Evolutionary conservation across 176 grass and related monocot genomes (phyloP).

Genomic region (Musa itinerans): DNA sequence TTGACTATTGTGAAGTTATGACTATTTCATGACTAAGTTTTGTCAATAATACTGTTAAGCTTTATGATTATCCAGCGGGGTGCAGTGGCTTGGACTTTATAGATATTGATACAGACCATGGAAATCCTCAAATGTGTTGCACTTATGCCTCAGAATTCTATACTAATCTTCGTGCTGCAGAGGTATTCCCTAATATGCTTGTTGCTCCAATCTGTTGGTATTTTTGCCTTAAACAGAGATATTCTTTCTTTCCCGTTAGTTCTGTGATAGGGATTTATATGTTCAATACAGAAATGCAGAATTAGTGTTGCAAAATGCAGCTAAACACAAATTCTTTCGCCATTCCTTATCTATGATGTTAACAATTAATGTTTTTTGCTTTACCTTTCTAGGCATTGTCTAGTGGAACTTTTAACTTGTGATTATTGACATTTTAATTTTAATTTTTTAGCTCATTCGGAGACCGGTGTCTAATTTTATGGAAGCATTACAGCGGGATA

Average conservation of each 20-base stretch:
- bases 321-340: too few species aligned
- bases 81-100: constrained; percentile 27
- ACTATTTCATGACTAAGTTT: constrained; percentile 1
- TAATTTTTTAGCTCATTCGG: constrained; percentile 16
- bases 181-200: constrained; percentile 36
- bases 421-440: background rate
- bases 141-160: constrained; percentile 47
- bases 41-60: background rate
- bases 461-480: constrained; percentile 21
- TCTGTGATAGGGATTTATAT: background rate
- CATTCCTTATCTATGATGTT: too few species aligned
- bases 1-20: background rate
- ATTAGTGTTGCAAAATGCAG: background rate
- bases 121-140: constrained; percentile 61
- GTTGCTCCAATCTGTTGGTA: constrained; percentile 7
- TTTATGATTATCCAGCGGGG: constrained; percentile 34
- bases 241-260: background rate
- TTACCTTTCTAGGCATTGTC: background rate
- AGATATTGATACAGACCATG: constrained; percentile 51
- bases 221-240: background rate
- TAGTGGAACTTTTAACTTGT: background rate
- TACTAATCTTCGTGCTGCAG: constrained; percentile 44
- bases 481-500: constrained; percentile 23
- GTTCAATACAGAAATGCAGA: background rate
- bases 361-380: background rate